Conservation (phyloP, 148 eudicot genomes). For the Agrostemma githago region DNA sequence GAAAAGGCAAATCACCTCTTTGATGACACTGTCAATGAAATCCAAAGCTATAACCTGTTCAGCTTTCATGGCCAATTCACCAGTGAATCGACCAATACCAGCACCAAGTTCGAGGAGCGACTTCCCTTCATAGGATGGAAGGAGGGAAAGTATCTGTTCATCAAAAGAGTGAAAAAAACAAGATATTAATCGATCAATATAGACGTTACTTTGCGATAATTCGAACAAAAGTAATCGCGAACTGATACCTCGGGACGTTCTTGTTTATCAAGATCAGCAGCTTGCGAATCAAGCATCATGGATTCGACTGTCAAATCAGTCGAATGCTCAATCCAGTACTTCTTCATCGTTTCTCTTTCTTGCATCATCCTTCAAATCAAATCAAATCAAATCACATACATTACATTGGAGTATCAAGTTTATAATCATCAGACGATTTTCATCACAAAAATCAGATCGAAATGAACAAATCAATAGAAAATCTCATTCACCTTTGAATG, state of each 20-base stretch:
- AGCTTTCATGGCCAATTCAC: conserved; percentile 80
- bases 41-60: conserved; percentile 76
- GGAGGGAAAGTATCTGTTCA: conserved; percentile 68
- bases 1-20: conserved; percentile 52
- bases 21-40: conserved; percentile 83
- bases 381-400: not conserved
- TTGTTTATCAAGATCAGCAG: conserved; percentile 89
- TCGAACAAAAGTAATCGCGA: not conserved
- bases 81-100: conserved; percentile 98
- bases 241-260: conserved; percentile 82
- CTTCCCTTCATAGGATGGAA: conserved; percentile 85
- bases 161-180: not conserved
- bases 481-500: too few relatives aligned
- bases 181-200: not conserved
- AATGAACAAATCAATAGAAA: too few relatives aligned
- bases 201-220: too few relatives aligned
- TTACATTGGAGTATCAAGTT: too few relatives aligned
- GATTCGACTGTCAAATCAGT: conserved; percentile 79
- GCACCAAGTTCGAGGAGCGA: conserved; percentile 93
- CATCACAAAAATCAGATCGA: not conserved
- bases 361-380: conserved; percentile 25
- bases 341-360: conserved; percentile 83
- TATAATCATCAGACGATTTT: too few relatives aligned
- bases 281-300: conserved; percentile 98
- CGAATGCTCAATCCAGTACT: conserved; percentile 89